These are phyloP conservation scores for Lichtheimia ornata DNA, from an alignment of 371 early-diverging fungal species.

Conservation along the genomic window DNA sequence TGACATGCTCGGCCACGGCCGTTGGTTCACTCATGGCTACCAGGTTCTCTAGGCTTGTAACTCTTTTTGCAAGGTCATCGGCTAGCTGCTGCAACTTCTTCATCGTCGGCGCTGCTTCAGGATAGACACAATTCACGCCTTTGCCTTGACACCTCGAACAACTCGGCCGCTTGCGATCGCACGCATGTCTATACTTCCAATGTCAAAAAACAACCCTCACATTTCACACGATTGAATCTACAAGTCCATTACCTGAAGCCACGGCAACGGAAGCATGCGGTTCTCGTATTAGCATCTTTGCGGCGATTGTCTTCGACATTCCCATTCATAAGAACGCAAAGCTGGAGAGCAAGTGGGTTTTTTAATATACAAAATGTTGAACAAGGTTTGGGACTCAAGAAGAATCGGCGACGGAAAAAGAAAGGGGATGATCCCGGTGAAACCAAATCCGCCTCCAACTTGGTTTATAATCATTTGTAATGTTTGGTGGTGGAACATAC, in stretches of 20 bases:
- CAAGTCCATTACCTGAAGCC: slow-evolving; percentile 22
- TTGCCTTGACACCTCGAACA: slow-evolving; percentile 48
- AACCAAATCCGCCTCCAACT: too few relatives aligned
- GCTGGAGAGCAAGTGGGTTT: too few relatives aligned
- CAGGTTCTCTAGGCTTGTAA: slow-evolving; percentile 27
- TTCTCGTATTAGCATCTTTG: slow-evolving; percentile 21
- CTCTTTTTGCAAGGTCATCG: slow-evolving; percentile 38
- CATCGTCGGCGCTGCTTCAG: slow-evolving; percentile 53
- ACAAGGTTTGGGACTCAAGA: too few relatives aligned
- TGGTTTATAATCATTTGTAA: too few relatives aligned
- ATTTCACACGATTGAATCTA: not conserved
- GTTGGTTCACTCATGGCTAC: not conserved
- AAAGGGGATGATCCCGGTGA: too few relatives aligned
- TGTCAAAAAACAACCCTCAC: not conserved
- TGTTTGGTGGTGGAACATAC: too few relatives aligned
- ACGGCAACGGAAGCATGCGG: slow-evolving; percentile 51
- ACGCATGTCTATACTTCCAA: slow-evolving; percentile 38
- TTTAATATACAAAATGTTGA: too few relatives aligned
- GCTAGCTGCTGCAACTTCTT: slow-evolving; percentile 51
- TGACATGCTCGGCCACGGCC: slow-evolving; percentile 31
- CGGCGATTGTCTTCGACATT: too few relatives aligned
- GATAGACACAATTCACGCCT: slow-evolving; percentile 43
- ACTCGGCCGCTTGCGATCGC: slow-evolving; percentile 44
- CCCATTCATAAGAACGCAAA: too few relatives aligned
- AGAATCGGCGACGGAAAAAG: too few relatives aligned